Base-by-base conservation (phyloP, 495 filamentous ascomycete species). In the Xylaria nigripes region DNA sequence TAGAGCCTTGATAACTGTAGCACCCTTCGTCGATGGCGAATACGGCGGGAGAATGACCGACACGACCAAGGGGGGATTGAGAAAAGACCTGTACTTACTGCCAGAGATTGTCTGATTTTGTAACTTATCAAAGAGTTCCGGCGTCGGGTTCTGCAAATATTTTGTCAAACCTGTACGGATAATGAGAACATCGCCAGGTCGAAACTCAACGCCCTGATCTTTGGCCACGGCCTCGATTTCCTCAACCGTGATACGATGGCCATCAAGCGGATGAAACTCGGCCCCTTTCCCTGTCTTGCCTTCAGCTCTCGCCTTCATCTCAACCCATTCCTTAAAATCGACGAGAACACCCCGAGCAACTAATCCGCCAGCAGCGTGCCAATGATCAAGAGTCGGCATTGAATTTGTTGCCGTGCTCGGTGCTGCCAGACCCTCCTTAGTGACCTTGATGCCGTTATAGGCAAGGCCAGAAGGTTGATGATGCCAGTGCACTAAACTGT, bases 91-190 rank as follows among this genome's bases (percentile, higher is more conserved):
- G n/a, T 16, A 44, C 53, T 55, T 21, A 55, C 53, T 21, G 6
- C 72, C 72, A 3, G 67, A 51, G 18, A 70, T 43, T 41, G 55
- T 65, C 18, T 8, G 42, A 2, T 53, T 54, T 34, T 56, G 50
- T 24, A 71, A 47, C 57, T 72, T 71, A 6, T 72, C 79, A 58
- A 80, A 84, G 12, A 67, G 57, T 72, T 80, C 70, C 0, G 68
- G 62, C 10, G 60, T 62, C 3, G 70, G 68, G 4, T 63, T 60
- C 50, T 78, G 61, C 56, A 86, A 82, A 10, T 75, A 63, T 44
- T 82, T 75, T 27, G 82, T 79, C 61, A 83, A 84, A 0, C 86
- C 85, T 0, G 78, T 82, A 40, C 87, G 77, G 27, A 90, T 60
- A 47, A 89, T 74, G 18, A 90, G 72, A 27, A 90, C 79, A 56